Evolutionary conservation across 2,329 filamentous ascomycete species (phyloP), one percentile per base, ranked within the genome.

Genomic region (Triangularia setosa): DNA sequence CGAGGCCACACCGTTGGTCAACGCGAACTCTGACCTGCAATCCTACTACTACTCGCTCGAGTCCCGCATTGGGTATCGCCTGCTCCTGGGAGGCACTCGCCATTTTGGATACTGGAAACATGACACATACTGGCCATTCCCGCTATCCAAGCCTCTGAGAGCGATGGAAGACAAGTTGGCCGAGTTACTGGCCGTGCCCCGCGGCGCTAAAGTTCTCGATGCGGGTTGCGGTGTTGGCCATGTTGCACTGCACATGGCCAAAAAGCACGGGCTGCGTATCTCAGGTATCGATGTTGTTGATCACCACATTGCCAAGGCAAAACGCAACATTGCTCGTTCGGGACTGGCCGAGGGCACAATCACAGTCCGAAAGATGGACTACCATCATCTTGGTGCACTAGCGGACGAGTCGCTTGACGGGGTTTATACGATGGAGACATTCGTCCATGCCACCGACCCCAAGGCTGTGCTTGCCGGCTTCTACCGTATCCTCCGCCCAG

Each of bases 401-500:
- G 60, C 67, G 0, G 69, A 74, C 18, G 72, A 68, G 3, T 78
- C 74, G 0, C 78, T 81, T 44, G 81, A 85, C 61, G 83, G 81
- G 2, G 73, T 81, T 24, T 85, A 84, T 69, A 84, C 82, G 0
- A 81, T 84, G 79, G 81, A 85, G 70, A 83, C 82, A 0, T 78
- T 85, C 60, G 81, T 84, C 0, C 82, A 86, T 67, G 81, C 82
- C 1, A 80, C 78, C 0, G 77, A 83, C 35, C 77, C 80, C 0
- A 65, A 75, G 40, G 72, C 70, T 9, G 82, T 80, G 3, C 71
- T 83, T 3, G 65, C 64, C 9, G 78, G 79, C 24, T 84, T 84
- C 71, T 78, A 75, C 68, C 78, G 81, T 11, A 67, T 83, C 1
- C 71, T 84, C 3, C 74, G 75, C 25, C 81, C 81, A 2, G 82